Evolutionary conservation across 139 green algal genomes (phyloP).

Genomic region (Deuterostichococcus epilithicus): DNA sequence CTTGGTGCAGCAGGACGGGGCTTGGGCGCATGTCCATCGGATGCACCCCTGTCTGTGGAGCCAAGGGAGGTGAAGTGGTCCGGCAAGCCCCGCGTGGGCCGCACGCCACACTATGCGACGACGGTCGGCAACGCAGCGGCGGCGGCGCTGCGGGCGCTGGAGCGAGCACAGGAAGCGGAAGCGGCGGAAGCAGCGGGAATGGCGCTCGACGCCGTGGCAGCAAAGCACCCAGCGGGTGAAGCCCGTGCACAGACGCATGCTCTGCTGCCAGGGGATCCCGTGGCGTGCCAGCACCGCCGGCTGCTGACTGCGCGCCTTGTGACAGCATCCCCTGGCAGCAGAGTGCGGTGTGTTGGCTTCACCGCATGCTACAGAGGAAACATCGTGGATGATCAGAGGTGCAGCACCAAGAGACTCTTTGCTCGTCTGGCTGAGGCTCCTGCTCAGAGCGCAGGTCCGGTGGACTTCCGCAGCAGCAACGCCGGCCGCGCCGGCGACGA

Average conservation of each 20-base stretch:
- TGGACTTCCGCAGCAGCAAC: constrained; percentile 35
- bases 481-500: constrained; percentile 15
- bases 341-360: background rate
- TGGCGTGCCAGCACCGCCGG: background rate
- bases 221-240: background rate
- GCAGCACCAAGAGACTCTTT: too few species aligned
- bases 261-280: too few species aligned
- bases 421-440: too few species aligned
- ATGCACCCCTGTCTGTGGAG: background rate
- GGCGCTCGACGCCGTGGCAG: background rate
- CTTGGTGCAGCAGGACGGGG: too few species aligned
- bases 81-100: background rate
- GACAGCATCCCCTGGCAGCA: background rate
- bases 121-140: background rate
- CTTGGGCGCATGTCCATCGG: too few species aligned
- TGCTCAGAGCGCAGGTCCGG: constrained; percentile 1
- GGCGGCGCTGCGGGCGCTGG: background rate
- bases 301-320: background rate
- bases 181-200: too few species aligned
- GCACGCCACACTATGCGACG: background rate
- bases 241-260: background rate
- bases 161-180: background rate
- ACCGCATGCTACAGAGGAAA: too few species aligned
- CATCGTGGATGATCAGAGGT: too few species aligned
- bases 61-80: background rate